Evolutionary conservation across 768 basidiomycete species (phyloP).

Genomic region (Amanita pallidorosea): DNA sequence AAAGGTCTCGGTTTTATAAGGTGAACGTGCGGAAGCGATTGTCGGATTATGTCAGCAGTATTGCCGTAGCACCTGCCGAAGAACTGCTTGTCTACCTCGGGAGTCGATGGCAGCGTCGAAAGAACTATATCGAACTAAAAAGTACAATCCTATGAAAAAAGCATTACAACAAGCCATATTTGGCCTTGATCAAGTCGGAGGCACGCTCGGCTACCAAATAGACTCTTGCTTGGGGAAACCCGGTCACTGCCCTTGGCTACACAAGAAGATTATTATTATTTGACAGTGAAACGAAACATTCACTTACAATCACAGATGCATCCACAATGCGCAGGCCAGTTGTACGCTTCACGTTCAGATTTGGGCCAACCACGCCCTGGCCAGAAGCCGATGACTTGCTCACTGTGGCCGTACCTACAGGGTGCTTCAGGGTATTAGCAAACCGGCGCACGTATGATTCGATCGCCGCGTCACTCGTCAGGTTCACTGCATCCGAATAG

Average conservation of each 20-base stretch:
- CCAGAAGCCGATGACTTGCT: constrained; percentile 14
- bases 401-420: constrained; percentile 23
- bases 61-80: too few relatives aligned
- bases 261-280: too few relatives aligned
- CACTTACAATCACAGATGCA: constrained; percentile 24
- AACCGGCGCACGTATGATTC: constrained; percentile 14
- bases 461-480: constrained; percentile 17
- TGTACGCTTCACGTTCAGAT: constrained; percentile 24
- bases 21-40: too few relatives aligned
- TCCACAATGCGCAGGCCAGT: constrained; percentile 30
- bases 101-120: too few relatives aligned
- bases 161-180: background rate
- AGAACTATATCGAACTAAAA: too few relatives aligned
- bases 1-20: too few relatives aligned
- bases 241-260: constrained; percentile 1
- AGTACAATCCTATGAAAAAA: too few relatives aligned
- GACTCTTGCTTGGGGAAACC: constrained; percentile 19
- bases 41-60: too few relatives aligned
- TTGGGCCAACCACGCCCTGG: constrained; percentile 28
- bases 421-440: constrained; percentile 17
- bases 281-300: background rate
- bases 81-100: too few relatives aligned
- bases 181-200: constrained; percentile 19
- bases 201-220: constrained; percentile 26
- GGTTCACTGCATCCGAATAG: constrained; percentile 10